Evolutionary conservation across 306 rosid genomes (phyloP).

Genomic region (Trifolium repens): DNA sequence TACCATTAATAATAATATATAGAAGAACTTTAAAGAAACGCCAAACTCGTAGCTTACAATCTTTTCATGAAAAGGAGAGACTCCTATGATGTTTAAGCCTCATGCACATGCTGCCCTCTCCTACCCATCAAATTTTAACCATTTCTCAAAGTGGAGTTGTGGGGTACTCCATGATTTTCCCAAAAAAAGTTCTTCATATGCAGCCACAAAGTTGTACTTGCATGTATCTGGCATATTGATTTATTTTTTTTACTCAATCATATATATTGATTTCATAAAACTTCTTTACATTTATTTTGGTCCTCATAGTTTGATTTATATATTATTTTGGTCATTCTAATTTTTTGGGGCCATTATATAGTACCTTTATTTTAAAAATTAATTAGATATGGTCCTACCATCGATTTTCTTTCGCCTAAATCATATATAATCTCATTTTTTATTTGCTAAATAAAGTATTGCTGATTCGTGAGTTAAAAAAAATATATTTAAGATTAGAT

Average conservation of each 20-base stretch:
- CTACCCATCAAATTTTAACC: slow-evolving; percentile 55
- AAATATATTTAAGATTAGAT: too few species aligned
- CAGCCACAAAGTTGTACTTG: slow-evolving; percentile 49
- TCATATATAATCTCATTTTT: too few species aligned
- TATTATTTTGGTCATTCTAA: neutral
- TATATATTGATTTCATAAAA: neutral
- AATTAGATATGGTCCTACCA: neutral
- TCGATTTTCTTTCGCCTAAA: neutral
- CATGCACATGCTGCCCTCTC: slow-evolving; percentile 81
- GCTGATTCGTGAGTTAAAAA: too few species aligned
- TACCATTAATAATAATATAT: slow-evolving; percentile 42
- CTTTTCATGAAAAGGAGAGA: slow-evolving; percentile 84
- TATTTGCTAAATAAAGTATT: too few species aligned
- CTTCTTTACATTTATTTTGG: neutral
- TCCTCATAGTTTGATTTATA: neutral
- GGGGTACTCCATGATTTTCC: slow-evolving; percentile 60
- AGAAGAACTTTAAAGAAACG: slow-evolving; percentile 49
- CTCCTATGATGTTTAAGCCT: slow-evolving; percentile 63
- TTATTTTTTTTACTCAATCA: neutral
- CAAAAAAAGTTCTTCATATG: slow-evolving; percentile 48
- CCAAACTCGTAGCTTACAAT: slow-evolving; percentile 62
- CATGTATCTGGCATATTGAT: slow-evolving; percentile 12
- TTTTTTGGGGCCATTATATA: neutral
- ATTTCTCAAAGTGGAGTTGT: slow-evolving; percentile 60
- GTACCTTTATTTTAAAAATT: neutral